Percentiles rank a stretch among this genome's conserved stretches.
phyloP scores from a whole-genome alignment of 1,139 yeast species.

The Keqinozyma sinolaborantium region DNA sequence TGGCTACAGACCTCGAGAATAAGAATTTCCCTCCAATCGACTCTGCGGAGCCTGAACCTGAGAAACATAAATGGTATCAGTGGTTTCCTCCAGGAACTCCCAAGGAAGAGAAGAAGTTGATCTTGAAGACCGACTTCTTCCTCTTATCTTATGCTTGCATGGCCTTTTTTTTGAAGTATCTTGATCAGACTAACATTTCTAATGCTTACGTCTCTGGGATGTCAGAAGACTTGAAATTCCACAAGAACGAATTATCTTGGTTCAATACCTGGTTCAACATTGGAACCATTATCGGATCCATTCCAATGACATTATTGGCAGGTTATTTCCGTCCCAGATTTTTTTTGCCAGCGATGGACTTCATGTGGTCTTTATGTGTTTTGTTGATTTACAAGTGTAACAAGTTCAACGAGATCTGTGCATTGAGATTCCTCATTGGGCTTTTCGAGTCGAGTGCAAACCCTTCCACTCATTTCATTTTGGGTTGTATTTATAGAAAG shows the following conservation, averaged over 20 bases:
- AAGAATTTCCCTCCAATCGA: too few species aligned
- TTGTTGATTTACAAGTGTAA: constrained; percentile 11
- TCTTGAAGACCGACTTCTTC: constrained; percentile 35
- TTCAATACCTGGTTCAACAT: constrained; percentile 24
- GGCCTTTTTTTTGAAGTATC: constrained; percentile 42
- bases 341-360: constrained; percentile 12
- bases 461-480: constrained; percentile 20
- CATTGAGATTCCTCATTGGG: constrained; percentile 11
- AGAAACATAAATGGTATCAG: constrained; percentile 1
- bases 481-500: constrained; percentile 25
- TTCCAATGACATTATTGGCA: constrained; percentile 12
- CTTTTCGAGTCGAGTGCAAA: constrained; percentile 14
- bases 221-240: constrained; percentile 25
- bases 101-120: constrained; percentile 9
- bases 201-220: constrained; percentile 41
- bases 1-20: too few species aligned
- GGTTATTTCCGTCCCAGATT: constrained; percentile 12
- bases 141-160: constrained; percentile 31
- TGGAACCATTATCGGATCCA: constrained; percentile 23
- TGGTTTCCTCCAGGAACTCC: constrained; percentile 2
- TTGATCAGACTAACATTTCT: constrained; percentile 29
- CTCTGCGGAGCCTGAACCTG: too few species aligned
- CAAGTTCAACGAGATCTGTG: constrained; percentile 10
- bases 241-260: constrained; percentile 28
- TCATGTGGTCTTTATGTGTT: constrained; percentile 9